Conservation (phyloP, 345 rosid genomes). For the Eutrema yunnanense region DNA sequence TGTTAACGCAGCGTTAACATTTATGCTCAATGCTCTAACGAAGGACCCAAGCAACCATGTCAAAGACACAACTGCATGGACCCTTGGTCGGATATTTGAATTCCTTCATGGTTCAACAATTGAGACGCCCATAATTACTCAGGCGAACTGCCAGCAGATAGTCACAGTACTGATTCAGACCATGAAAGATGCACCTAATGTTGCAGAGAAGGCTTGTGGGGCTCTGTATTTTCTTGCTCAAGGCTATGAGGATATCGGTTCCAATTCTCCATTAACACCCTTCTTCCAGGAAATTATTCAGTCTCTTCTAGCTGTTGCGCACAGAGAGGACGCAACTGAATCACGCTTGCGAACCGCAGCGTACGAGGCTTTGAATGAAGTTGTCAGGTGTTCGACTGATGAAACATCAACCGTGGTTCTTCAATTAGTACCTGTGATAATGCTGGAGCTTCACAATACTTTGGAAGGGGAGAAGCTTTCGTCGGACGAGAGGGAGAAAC, state of each 20-base stretch:
- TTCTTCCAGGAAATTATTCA: slow-evolving; percentile 70
- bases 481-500: slow-evolving; percentile 56
- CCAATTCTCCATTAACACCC: slow-evolving; percentile 55
- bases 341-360: slow-evolving; percentile 72
- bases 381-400: slow-evolving; percentile 66
- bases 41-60: slow-evolving; percentile 40
- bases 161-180: slow-evolving; percentile 63
- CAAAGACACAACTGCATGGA: slow-evolving; percentile 44
- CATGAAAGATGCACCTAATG: slow-evolving; percentile 73
- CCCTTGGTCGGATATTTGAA: slow-evolving; percentile 75
- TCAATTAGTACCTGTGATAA: slow-evolving; percentile 55
- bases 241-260: slow-evolving; percentile 56
- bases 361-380: slow-evolving; percentile 65
- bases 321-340: slow-evolving; percentile 72
- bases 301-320: slow-evolving; percentile 63
- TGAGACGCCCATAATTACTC: slow-evolving; percentile 56
- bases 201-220: slow-evolving; percentile 71
- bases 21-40: slow-evolving; percentile 50
- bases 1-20: slow-evolving; percentile 48
- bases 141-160: slow-evolving; percentile 69
- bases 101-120: slow-evolving; percentile 64
- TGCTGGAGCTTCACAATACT: slow-evolving; percentile 68
- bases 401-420: slow-evolving; percentile 61
- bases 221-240: slow-evolving; percentile 70
- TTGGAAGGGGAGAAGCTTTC: slow-evolving; percentile 59